Evolutionary conservation across 768 basidiomycete species (phyloP), one percentile per base, ranked within the genome.

Genomic region (Pleurotus platypus): DNA sequence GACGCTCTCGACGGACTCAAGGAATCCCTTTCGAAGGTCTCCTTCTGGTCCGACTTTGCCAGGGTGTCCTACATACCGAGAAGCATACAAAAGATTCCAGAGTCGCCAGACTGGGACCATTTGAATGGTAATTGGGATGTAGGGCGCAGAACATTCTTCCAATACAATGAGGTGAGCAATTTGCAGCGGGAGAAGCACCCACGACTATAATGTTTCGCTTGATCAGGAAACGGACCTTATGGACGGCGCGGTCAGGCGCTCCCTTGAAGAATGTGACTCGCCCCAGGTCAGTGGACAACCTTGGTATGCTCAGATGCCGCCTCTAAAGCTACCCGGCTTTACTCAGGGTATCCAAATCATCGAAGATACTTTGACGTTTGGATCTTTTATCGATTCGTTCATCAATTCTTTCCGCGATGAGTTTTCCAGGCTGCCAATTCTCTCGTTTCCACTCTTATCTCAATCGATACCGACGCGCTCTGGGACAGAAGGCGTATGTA

Each of bases 201-300:
- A 38, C 37, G 12, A 16, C 2, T 20, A 26, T 22, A 42, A 40
- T 62, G 16, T 56, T 12, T 38, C 16, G 5, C 26, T 6, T 55
- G 20, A 18, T 5, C 57, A 91, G 89, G 79, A 83, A 45, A 70
- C 70, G n/a, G 79, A 79, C 49, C 63, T 91, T 48, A 85, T 90
- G 81, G 89, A 92, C 43, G 83, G 80, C 4, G 75, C 83, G 11
- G 73, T 92, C 51, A 79, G 90, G 15, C 71, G 78, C 13, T 80
- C 88, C 55, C 76, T 89, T 4, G 90, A 93, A 65, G 89, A 90
- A 61, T 89, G 88, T 64, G 80, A 91, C 65, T 79, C 80, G 51
- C 75, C 87, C 12, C 90, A 91, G 81, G 90, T 88, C 61, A 55
- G 50, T 46, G 35, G 43, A 54, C 49, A 15, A 38, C n/a, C 45